Base-by-base conservation (phyloP, 2,329 filamentous ascomycete species). In the Diaporthe sp. region DNA sequence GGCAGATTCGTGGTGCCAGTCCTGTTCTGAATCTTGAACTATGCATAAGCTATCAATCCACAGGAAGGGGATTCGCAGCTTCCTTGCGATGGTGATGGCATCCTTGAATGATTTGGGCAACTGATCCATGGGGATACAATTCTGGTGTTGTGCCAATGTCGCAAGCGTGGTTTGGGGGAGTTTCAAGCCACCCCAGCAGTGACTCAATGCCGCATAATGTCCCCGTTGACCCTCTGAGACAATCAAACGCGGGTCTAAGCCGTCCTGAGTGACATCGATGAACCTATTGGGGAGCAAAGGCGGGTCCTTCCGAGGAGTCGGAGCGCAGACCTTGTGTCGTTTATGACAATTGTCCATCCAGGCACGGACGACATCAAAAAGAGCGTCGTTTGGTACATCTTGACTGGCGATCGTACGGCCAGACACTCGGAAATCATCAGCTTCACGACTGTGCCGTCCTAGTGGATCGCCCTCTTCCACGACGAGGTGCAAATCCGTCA, bases 1-100 rank as follows among this genome's bases (percentile, higher is more conserved):
- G n/a, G 13, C 42, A 37, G 55, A 71, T 37, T 74, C 73, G 6
- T 31, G 44, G 31, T 62, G 61, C 73, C 73, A 74, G 37, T 74
- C 73, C 39, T 62, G 53, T n/a, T 61, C 42, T 2, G 39, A 58
- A 28, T 74, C 67, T 22, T 74, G 73, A 1, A 74, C 58, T 28
- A 74, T 74, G 53, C 73, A 74, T 19, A 74, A 31, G 19, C 62
- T 59, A 34, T 74, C 73, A 28, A 74, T 72, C 73, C 73, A 74
- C 25, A 74, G 22, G 49, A 34, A 72, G 15, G 46, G 39, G 37
- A 74, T 72, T 2, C 25, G 31, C 8, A 74, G 34, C 55, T 44
- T 61, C 17, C 67, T 34, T 25, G 42, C 55, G 28, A 74, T 39
- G 31, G 8, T 34, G 19, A 74, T 65, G 31, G 73, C 67, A 12